Percentiles rank a stretch among this genome's conserved stretches.
Evolutionary conservation across 345 rosid genomes (phyloP).

Genomic region (Populus ilicifolia): DNA sequence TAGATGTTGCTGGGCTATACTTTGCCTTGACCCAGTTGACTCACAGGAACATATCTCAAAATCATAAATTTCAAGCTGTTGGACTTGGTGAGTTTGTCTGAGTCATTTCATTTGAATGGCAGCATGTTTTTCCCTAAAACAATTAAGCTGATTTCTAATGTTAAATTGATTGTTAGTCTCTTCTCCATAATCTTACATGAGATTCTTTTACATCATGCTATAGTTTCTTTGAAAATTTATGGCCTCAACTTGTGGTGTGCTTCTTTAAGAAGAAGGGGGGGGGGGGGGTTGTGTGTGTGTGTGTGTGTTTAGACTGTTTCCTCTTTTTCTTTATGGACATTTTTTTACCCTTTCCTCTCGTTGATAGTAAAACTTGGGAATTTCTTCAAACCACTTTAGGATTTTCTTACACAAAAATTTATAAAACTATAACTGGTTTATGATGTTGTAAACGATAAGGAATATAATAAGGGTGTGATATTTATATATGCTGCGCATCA

Average conservation of each 20-base stretch:
- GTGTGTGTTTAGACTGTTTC: background rate
- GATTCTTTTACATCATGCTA: background rate
- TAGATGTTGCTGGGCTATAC: constrained; percentile 95
- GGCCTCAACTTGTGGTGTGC: background rate
- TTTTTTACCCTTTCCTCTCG: background rate
- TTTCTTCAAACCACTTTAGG: background rate
- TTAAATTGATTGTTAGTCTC: background rate
- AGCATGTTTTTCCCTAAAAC: background rate
- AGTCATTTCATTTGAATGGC: constrained; percentile 2
- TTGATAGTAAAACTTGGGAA: background rate
- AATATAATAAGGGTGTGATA: background rate
- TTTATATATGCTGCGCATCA: background rate
- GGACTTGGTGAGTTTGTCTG: constrained; percentile 74
- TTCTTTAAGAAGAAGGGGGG: background rate
- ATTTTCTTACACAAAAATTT: background rate
- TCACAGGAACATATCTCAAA: constrained; percentile 93
- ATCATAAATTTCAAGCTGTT: constrained; percentile 95
- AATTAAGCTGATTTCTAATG: background rate
- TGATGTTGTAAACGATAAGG: background rate
- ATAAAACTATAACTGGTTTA: background rate
- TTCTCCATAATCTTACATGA: background rate
- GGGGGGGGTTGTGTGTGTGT: too few species aligned
- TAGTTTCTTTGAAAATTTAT: background rate
- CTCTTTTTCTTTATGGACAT: background rate
- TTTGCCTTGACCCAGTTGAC: constrained; percentile 87